Evolutionary conservation across 176 grass and related monocot genomes (phyloP).

Genomic region (Rhipidocladum racemiflorum): DNA sequence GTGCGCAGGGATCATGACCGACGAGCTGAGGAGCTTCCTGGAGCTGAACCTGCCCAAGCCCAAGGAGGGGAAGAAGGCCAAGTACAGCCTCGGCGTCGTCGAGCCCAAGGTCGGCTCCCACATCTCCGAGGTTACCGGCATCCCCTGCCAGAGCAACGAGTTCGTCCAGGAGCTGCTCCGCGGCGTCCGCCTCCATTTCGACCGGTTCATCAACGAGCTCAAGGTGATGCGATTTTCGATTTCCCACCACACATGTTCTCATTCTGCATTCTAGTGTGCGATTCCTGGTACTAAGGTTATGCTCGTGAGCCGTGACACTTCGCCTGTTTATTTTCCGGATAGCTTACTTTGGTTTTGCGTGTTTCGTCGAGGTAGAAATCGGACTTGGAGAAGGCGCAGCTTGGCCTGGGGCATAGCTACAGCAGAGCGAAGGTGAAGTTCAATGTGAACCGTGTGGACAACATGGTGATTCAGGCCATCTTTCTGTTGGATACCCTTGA

Average conservation of each 20-base stretch:
- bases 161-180: conserved; percentile 77
- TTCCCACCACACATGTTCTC: too few species aligned
- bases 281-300: not conserved
- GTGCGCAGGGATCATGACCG: conserved; percentile 68
- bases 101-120: conserved; percentile 89
- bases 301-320: not conserved
- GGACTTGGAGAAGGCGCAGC: conserved; percentile 69
- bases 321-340: not conserved
- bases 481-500: conserved; percentile 85
- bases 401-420: conserved; percentile 68
- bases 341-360: conserved; percentile 8
- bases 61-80: conserved; percentile 84
- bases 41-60: conserved; percentile 75
- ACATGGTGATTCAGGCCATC: conserved; percentile 97
- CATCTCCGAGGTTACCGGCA: conserved; percentile 73
- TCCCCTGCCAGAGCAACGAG: conserved; percentile 79
- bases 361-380: conserved; percentile 34
- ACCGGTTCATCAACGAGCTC: conserved; percentile 72
- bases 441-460: conserved; percentile 85
- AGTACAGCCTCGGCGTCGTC: conserved; percentile 78
- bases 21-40: conserved; percentile 85
- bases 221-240: conserved; percentile 39
- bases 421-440: conserved; percentile 90
- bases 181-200: conserved; percentile 72
- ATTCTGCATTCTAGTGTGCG: not conserved